Percentiles rank a stretch among this genome's conserved stretches.
These are phyloP conservation scores for Akanthomyces lecanii DNA, from an alignment of 2,329 filamentous ascomycete species.

Conservation along the genomic window DNA sequence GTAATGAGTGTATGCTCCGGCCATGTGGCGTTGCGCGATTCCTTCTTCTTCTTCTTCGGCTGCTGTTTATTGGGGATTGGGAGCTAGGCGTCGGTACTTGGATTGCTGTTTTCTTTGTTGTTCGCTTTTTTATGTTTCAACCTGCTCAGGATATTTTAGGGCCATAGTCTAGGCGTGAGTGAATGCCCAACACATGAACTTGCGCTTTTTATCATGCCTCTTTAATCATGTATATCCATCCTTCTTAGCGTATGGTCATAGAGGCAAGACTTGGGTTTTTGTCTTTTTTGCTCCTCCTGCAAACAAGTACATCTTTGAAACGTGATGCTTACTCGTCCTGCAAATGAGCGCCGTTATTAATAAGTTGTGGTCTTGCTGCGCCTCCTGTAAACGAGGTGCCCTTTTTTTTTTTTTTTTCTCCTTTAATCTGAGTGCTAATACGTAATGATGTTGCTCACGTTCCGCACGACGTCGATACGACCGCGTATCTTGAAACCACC, in stretches of 20 bases:
- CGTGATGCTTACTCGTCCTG: no score
- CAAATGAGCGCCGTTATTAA: no score
- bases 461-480: no score
- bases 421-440: no score
- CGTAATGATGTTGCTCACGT: no score
- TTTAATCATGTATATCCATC: neutral
- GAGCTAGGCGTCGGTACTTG: slow-evolving; percentile 5
- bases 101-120: neutral
- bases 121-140: neutral
- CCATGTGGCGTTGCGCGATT: neutral
- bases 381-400: no score
- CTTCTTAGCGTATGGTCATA: neutral
- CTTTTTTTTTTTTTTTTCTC: no score
- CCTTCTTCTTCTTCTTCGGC: neutral
- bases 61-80: neutral
- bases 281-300: no score
- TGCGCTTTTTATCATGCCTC: neutral
- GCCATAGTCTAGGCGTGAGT: neutral
- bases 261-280: no score
- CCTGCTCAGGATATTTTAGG: neutral
- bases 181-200: neutral
- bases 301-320: no score
- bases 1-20: slow-evolving; percentile 4
- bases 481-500: no score
- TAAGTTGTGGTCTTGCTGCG: no score